phyloP scores from a whole-genome alignment of 2,329 filamentous ascomycete species.

The Scopulariopsis brevicaulis region DNA sequence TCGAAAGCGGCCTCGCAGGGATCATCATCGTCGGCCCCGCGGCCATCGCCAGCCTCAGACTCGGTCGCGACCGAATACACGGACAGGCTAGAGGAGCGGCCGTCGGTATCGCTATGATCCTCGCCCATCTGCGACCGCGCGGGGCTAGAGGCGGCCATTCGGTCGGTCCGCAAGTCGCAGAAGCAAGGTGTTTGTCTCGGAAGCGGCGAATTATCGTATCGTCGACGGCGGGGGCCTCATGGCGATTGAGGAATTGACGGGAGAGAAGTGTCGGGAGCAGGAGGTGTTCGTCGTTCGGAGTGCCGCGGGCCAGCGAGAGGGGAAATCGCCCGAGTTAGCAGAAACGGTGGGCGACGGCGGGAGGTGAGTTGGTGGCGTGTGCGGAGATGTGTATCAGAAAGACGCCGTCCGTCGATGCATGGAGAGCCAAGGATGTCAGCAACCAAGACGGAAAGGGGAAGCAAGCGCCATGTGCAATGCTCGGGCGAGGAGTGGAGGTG shows the following conservation, averaged over 20 bases:
- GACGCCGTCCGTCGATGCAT: background rate
- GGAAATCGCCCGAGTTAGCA: too few relatives aligned
- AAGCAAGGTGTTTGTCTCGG: background rate
- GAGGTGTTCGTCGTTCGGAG: background rate
- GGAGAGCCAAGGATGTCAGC: background rate
- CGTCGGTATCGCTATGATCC: background rate
- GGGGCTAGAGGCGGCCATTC: background rate
- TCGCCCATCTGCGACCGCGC: background rate
- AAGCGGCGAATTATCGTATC: background rate
- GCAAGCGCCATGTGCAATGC: too few relatives aligned
- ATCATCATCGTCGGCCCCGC: background rate
- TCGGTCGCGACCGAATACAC: background rate
- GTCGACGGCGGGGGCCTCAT: background rate
- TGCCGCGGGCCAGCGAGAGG: background rate
- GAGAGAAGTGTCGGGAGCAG: background rate
- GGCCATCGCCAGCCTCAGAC: background rate
- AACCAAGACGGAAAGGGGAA: background rate
- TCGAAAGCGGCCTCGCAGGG: constrained; percentile 30
- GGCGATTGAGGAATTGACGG: background rate
- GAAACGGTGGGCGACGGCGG: background rate
- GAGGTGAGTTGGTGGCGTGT: background rate
- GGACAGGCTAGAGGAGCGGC: background rate
- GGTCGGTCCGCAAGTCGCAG: background rate
- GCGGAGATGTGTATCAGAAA: background rate
- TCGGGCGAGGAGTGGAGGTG: background rate